Evolutionary conservation across 257 asterid species (phyloP).

Genomic region (Datura wrightii): DNA sequence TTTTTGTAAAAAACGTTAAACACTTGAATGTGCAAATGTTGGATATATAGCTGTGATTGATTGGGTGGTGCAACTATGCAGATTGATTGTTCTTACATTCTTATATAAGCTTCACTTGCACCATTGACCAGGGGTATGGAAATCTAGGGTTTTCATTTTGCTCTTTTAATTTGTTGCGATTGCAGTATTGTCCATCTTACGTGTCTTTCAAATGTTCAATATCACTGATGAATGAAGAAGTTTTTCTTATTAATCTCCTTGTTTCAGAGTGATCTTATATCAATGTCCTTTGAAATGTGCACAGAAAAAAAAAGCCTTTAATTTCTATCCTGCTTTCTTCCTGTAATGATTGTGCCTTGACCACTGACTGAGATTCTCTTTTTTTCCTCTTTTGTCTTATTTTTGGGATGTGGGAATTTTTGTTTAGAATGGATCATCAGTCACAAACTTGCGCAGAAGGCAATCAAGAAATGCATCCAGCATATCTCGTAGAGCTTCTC

Average conservation of each 20-base stretch:
- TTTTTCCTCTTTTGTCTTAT: conserved; percentile 5
- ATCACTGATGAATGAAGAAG: background rate
- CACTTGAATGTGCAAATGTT: background rate
- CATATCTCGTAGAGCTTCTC: conserved; percentile 55
- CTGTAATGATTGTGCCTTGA: background rate
- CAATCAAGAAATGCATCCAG: conserved; percentile 49
- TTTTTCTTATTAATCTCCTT: background rate
- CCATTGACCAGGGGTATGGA: background rate
- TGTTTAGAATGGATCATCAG: conserved; percentile 57
- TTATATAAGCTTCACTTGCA: background rate
- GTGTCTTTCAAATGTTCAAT: background rate
- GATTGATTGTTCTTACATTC: background rate
- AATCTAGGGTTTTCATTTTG: background rate
- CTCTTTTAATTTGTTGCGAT: background rate
- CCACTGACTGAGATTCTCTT: background rate
- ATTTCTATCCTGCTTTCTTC: background rate
- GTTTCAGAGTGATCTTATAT: conserved; percentile 13
- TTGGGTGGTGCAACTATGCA: background rate
- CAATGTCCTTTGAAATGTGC: background rate
- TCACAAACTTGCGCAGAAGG: conserved; percentile 51
- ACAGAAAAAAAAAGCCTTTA: background rate
- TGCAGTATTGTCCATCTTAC: background rate
- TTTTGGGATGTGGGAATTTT: conserved; percentile 23
- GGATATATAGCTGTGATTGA: background rate
- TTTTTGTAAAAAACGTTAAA: background rate